These are phyloP conservation scores for Sugiyamaella novakii DNA, from an alignment of 1,139 yeast genomes.

Conservation along the genomic window DNA sequence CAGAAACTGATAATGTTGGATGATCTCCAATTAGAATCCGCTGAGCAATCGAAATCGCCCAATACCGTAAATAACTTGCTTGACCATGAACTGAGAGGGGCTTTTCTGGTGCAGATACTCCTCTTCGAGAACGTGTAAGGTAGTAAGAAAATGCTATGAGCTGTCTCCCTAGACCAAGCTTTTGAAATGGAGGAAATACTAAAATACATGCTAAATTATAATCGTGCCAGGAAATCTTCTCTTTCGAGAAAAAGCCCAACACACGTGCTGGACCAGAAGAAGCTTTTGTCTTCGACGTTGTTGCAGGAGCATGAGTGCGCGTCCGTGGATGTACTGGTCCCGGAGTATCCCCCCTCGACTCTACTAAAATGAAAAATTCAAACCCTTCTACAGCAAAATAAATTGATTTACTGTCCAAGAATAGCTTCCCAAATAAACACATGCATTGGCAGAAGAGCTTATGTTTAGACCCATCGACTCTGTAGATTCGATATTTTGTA, in stretches of 20 bases:
- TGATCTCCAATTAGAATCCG: constrained; percentile 21
- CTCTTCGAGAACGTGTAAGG: constrained; percentile 58
- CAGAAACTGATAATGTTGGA: constrained; percentile 40
- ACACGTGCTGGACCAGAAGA: constrained; percentile 21
- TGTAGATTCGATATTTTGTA: constrained; percentile 57
- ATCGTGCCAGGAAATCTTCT: constrained; percentile 76
- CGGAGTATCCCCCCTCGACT: constrained; percentile 9
- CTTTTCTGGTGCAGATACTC: constrained; percentile 83
- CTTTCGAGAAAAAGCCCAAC: constrained; percentile 93
- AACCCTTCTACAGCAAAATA: constrained; percentile 77
- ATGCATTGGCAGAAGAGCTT: constrained; percentile 75
- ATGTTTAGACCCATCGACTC: constrained; percentile 64
- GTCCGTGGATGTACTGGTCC: neutral
- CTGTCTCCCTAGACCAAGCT: constrained; percentile 72
- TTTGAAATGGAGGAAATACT: constrained; percentile 89
- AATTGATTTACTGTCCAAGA: constrained; percentile 88
- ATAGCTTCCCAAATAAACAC: constrained; percentile 81
- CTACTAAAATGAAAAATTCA: constrained; percentile 67
- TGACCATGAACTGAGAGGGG: constrained; percentile 86
- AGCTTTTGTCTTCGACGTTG: constrained; percentile 6
- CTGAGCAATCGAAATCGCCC: constrained; percentile 60
- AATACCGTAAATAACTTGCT: constrained; percentile 69
- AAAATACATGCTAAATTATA: constrained; percentile 90
- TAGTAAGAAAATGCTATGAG: constrained; percentile 82
- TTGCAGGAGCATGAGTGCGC: neutral